phyloP scores from a whole-genome alignment of 139 green algal genomes.

The Axilococcus clingmanii region DNA sequence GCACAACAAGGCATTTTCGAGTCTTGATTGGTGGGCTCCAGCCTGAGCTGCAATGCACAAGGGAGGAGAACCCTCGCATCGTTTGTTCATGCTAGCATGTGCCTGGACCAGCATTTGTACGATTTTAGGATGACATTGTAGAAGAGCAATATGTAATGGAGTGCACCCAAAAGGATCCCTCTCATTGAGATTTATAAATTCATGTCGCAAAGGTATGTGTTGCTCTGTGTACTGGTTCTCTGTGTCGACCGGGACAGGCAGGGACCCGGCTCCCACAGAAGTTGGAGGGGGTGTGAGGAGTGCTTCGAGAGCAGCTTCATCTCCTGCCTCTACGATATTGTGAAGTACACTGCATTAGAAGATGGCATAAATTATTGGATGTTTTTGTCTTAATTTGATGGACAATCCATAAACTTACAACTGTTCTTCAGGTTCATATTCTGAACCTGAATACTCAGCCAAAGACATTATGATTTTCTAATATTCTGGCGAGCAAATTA shows the following conservation, averaged over 20 bases:
- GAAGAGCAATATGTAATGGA: conserved; percentile 70
- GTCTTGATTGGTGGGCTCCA: conserved; percentile 11
- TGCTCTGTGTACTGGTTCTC: too few relatives aligned
- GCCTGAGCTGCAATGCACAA: conserved; percentile 53
- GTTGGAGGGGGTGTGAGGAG: conserved; percentile 23
- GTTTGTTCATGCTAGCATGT: conserved; percentile 16
- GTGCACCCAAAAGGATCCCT: conserved; percentile 52
- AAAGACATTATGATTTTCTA: too few relatives aligned
- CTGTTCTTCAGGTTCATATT: not conserved
- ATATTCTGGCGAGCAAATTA: too few relatives aligned
- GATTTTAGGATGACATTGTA: conserved; percentile 46
- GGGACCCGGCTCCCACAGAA: too few relatives aligned
- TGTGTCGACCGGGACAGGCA: too few relatives aligned
- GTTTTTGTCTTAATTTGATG: not conserved
- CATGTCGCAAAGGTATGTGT: conserved; percentile 1
- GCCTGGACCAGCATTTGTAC: conserved; percentile 39
- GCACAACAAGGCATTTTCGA: conserved; percentile 16
- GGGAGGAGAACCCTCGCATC: conserved; percentile 54
- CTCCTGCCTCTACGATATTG: conserved; percentile 48
- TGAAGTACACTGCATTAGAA: conserved; percentile 47
- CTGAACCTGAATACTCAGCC: not conserved
- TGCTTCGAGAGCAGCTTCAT: conserved; percentile 24
- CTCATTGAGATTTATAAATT: conserved; percentile 20
- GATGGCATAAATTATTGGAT: too few relatives aligned
- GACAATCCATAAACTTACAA: not conserved